Evolutionary conservation across 768 basidiomycete genomes (phyloP).

Genomic region (Collybia mongolica): DNA sequence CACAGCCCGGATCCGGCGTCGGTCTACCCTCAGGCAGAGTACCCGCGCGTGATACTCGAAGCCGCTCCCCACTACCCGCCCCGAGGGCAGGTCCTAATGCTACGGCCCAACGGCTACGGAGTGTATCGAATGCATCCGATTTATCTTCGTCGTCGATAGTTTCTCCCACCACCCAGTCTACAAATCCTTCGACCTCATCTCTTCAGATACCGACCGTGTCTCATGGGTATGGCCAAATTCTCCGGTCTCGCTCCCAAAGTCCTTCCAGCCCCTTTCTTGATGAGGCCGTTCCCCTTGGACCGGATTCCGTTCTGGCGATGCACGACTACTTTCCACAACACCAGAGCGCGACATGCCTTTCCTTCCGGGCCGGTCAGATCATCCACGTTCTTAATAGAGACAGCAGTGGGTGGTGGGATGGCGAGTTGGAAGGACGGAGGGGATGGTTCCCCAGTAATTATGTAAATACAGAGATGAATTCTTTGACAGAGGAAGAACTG

Average conservation of each 20-base stretch:
- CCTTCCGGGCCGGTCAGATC: conserved; percentile 87
- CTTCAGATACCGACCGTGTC: conserved; percentile 35
- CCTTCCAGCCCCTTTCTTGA: conserved; percentile 44
- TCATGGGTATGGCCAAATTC: conserved; percentile 13
- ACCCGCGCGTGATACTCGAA: conserved; percentile 23
- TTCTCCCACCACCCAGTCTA: conserved; percentile 53
- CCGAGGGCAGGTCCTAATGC: conserved; percentile 31
- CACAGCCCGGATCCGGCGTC: conserved; percentile 31
- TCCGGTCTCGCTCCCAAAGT: conserved; percentile 35
- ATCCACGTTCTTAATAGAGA: conserved; percentile 91
- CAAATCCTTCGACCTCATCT: conserved; percentile 54
- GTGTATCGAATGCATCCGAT: conserved; percentile 54
- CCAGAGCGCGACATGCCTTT: conserved; percentile 75
- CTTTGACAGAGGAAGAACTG: conserved; percentile 57
- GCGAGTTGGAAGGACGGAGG: conserved; percentile 81
- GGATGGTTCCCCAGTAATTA: conserved; percentile 99
- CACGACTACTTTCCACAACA: conserved; percentile 84
- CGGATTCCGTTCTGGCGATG: conserved; percentile 86
- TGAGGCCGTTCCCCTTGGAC: conserved; percentile 42
- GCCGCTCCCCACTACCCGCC: conserved; percentile 27
- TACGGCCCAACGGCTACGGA: conserved; percentile 38
- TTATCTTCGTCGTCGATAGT: conserved; percentile 55
- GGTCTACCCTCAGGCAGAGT: conserved; percentile 28
- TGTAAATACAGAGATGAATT: conserved; percentile 64
- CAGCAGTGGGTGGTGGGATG: conserved; percentile 97